A percentile compares a stretch with the other conserved stretches of the same genome.
Evolutionary conservation across 31 red algal genomes (phyloP).

Genomic region (Pterothamnion heteromorphum): DNA sequence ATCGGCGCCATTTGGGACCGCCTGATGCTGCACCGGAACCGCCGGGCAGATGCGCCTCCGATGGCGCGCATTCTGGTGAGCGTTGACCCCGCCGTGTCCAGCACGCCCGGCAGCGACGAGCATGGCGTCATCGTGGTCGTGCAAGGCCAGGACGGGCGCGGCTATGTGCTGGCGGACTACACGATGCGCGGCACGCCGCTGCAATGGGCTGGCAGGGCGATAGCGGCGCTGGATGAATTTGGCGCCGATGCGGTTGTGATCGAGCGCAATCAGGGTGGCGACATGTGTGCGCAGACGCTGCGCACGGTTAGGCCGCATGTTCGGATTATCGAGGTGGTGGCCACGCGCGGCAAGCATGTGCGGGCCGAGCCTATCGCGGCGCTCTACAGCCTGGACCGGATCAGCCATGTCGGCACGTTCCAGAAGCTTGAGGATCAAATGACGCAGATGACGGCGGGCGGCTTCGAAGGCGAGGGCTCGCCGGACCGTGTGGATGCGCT

Average conservation of each 20-base stretch:
- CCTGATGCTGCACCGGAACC: too few species aligned
- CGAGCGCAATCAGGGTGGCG: background rate
- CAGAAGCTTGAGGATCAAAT: background rate
- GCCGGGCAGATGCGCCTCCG: background rate
- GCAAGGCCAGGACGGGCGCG: background rate
- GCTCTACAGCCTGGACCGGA: background rate
- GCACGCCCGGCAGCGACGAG: background rate
- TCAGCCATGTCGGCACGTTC: background rate
- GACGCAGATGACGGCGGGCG: background rate
- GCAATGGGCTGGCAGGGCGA: background rate
- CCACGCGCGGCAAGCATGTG: background rate
- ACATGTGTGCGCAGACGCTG: background rate
- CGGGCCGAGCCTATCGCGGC: background rate
- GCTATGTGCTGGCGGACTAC: background rate
- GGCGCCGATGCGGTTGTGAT: background rate
- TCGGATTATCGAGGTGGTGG: background rate
- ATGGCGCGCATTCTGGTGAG: background rate
- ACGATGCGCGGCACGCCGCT: background rate
- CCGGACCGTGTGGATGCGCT: background rate
- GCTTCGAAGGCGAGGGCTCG: background rate
- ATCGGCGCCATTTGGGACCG: too few species aligned
- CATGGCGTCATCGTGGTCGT: background rate
- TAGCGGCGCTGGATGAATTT: background rate
- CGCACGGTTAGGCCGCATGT: background rate
- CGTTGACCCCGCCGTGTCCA: background rate